Base-by-base conservation (phyloP, 805 yeast genomes). In the Tetrapisispora nanseiensis region DNA sequence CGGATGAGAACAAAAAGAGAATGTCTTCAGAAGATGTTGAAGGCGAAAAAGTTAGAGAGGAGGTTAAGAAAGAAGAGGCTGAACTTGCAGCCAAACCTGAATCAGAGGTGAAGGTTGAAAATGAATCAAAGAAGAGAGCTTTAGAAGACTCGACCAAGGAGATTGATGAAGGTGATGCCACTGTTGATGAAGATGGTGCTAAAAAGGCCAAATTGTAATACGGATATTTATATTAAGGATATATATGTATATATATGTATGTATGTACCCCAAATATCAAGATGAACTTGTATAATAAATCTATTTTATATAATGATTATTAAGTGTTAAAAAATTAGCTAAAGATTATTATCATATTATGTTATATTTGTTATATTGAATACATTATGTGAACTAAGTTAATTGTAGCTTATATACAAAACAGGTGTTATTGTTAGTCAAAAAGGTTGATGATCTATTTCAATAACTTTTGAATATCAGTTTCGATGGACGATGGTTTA, bases 401-500 rank as follows among this genome's bases (percentile, higher is more conserved):
- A n/a, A n/a, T n/a, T n/a, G n/a, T n/a, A n/a, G n/a, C n/a, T n/a
- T n/a, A n/a, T 30, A 30, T 6, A 30, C 31, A 10, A 28, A 21
- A 33, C n/a, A n/a, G n/a, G n/a, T 33, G 15, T 21, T 21, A 21
- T 21, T 33, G 26, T 12, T 33, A 8, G n/a, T 12, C 8, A 19
- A 8, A 18, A 21, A 23, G 9, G 3, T 3, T 9, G 23, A 10
- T 3, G 12, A 13, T 13, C 15, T 32, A 32, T 39, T 39, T 23
- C 16, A 86, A 70, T 43, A 80, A 67, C 49, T 67, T 67, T 56
- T 79, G 81, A 47, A 86, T 76, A 39, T 71, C 74, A 30, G 69
- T 56, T 46, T 75, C 79, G 39, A 89, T 61, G 21, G 72, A 63
- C 12, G 65, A 55, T 20, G 97, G 97, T 40, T 78, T 71, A 31